A percentile compares a stretch with the other conserved stretches of the same genome.
Conservation (phyloP, 176 grass and related monocot genomes). For the Musa schizocarpa region DNA sequence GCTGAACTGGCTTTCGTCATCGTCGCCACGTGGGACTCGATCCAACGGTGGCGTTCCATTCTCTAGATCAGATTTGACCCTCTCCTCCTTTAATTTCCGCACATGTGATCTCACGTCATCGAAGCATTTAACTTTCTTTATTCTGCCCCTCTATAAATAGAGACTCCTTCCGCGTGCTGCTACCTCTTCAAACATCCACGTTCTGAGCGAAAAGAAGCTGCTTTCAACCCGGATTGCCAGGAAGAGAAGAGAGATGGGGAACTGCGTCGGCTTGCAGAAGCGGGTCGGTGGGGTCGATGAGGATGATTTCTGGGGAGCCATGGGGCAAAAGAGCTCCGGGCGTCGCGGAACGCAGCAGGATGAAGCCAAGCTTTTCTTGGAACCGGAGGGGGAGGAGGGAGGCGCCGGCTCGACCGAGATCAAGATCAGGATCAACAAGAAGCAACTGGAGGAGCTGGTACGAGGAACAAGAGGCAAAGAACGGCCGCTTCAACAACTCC, state of each 20-base stretch:
- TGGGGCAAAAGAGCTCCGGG: background rate
- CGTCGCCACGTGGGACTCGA: too few relatives aligned
- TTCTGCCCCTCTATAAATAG: too few relatives aligned
- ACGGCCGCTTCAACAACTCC: conserved; percentile 22
- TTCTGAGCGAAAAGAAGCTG: too few relatives aligned
- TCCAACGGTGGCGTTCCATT: too few relatives aligned
- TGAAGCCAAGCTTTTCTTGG: background rate
- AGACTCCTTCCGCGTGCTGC: too few relatives aligned
- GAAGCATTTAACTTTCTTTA: too few relatives aligned
- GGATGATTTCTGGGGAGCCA: background rate
- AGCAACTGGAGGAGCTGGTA: conserved; percentile 54
- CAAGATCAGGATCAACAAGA: conserved; percentile 54
- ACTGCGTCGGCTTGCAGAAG: background rate
- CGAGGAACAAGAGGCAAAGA: conserved; percentile 21
- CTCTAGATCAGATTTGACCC: too few relatives aligned
- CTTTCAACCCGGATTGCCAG: too few relatives aligned
- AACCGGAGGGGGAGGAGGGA: background rate
- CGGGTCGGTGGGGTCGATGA: background rate
- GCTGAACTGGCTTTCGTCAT: too few relatives aligned
- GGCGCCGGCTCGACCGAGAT: conserved; percentile 27
- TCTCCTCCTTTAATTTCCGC: too few relatives aligned
- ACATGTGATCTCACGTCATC: too few relatives aligned
- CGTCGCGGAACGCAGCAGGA: conserved; percentile 37
- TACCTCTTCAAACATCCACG: too few relatives aligned
- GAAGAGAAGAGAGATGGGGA: background rate